Evolutionary conservation across 495 filamentous ascomycete species (phyloP).

Genomic region (Elaphomyces granulatus): DNA sequence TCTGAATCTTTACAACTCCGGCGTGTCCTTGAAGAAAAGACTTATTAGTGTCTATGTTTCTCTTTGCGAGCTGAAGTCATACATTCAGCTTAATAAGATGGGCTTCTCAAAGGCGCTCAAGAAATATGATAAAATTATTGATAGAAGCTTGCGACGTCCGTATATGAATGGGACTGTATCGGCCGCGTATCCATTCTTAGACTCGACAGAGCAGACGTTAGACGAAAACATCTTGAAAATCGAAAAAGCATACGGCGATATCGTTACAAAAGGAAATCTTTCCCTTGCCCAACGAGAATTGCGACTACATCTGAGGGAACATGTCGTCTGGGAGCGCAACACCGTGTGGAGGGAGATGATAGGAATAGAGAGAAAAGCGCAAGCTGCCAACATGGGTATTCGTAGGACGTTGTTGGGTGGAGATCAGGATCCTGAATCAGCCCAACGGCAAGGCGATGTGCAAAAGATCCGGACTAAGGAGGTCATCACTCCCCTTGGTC

Average conservation of each 20-base stretch:
- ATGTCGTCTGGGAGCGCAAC: constrained; percentile 98
- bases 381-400: constrained; percentile 83
- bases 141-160: constrained; percentile 55
- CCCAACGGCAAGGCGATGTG: constrained; percentile 73
- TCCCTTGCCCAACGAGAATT: constrained; percentile 66
- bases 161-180: constrained; percentile 66
- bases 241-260: constrained; percentile 63
- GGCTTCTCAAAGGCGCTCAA: constrained; percentile 93
- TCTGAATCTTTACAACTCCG: constrained; percentile 57
- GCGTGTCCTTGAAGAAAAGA: constrained; percentile 81
- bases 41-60: constrained; percentile 77
- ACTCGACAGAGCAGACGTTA: constrained; percentile 50
- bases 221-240: constrained; percentile 56
- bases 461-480: constrained; percentile 48
- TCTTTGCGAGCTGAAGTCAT: constrained; percentile 92
- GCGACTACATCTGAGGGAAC: constrained; percentile 81
- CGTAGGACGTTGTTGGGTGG: constrained; percentile 63
- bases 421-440: constrained; percentile 51
- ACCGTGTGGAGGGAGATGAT: constrained; percentile 99
- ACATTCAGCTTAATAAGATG: constrained; percentile 89
- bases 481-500: constrained; percentile 67
- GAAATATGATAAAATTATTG: constrained; percentile 95
- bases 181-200: constrained; percentile 59
- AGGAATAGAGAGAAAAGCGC: constrained; percentile 88
- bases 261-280: constrained; percentile 69